phyloP scores from a whole-genome alignment of 306 rosid species.

The Alnus rubra region DNA sequence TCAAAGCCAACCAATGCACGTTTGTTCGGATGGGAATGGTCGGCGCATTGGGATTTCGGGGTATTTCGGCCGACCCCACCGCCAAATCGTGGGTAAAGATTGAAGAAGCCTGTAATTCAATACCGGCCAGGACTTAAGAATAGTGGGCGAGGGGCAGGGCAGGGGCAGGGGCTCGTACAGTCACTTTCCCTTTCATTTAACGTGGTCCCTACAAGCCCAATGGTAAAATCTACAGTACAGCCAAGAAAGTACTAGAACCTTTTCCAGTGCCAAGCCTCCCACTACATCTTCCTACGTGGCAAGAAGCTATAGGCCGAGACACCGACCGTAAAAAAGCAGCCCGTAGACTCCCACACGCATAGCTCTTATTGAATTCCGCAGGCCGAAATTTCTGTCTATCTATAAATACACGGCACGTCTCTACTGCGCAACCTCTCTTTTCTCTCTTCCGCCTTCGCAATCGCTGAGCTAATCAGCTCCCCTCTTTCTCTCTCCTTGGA shows the following conservation, averaged over 20 bases:
- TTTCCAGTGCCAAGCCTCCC: neutral
- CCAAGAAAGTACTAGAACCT: neutral
- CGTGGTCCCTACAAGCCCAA: neutral
- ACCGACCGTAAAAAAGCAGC: too few relatives aligned
- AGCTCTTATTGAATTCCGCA: slow-evolving; percentile 12
- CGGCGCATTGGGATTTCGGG: too few relatives aligned
- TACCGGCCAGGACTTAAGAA: too few relatives aligned
- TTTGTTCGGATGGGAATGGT: neutral
- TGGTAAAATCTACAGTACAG: neutral
- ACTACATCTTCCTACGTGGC: neutral
- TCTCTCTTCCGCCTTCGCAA: neutral
- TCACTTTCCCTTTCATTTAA: neutral
- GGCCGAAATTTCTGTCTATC: slow-evolving; percentile 21
- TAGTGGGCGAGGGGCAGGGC: too few relatives aligned
- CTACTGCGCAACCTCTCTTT: slow-evolving; percentile 10
- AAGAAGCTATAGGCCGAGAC: rapidly evolving
- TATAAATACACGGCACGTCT: slow-evolving; percentile 37
- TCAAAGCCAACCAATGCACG: too few relatives aligned
- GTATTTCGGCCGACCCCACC: too few relatives aligned
- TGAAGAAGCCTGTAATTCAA: too few relatives aligned
- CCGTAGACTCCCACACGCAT: neutral
- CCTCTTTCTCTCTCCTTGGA: slow-evolving; percentile 13
- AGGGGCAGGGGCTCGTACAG: too few relatives aligned
- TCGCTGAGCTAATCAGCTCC: neutral
- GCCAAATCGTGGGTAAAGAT: too few relatives aligned